Percentiles rank a stretch among this genome's conserved stretches.
Conservation (phyloP, 2,329 filamentous ascomycete genomes). For the Neofusicoccum sp. region DNA sequence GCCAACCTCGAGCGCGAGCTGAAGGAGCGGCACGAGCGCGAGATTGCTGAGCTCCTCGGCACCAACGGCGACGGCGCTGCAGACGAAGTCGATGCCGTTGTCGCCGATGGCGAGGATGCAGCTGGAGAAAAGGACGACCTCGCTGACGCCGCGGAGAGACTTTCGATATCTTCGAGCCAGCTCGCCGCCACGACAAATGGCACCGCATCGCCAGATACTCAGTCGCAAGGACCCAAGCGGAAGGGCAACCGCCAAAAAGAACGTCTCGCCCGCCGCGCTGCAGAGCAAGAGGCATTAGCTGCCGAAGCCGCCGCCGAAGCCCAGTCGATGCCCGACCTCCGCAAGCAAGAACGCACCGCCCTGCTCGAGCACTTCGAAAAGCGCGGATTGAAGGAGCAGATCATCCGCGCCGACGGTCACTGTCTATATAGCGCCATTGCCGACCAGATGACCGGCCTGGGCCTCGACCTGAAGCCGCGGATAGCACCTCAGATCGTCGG, state of each 20-base stretch:
- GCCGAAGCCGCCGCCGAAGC: conserved; percentile 73
- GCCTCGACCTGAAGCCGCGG: conserved; percentile 32
- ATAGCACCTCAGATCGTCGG: conserved; percentile 31
- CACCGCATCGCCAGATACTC: not conserved
- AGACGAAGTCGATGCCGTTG: not conserved
- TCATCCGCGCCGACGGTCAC: conserved; percentile 87
- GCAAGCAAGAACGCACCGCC: conserved; percentile 44
- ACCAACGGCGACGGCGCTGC: conserved; percentile 32
- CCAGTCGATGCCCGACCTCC: conserved; percentile 39
- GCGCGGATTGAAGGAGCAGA: conserved; percentile 67
- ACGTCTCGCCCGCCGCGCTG: conserved; percentile 81
- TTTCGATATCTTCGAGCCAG: conserved; percentile 21
- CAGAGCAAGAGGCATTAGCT: conserved; percentile 72
- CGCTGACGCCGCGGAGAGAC: conserved; percentile 18
- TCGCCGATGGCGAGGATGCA: not conserved
- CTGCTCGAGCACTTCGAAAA: conserved; percentile 68
- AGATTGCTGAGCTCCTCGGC: conserved; percentile 45
- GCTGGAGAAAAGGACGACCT: conserved; percentile 19
- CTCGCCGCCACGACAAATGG: conserved; percentile 16
- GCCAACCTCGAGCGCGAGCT: conserved; percentile 57
- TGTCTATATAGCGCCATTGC: conserved; percentile 92
- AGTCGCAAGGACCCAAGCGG: conserved; percentile 44
- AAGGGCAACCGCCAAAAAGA: conserved; percentile 93
- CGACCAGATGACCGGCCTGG: conserved; percentile 66
- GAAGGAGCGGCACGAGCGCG: conserved; percentile 53